Conservation (phyloP, 1,284 basidiomycete species). For the Pyrrhoderma noxium region DNA sequence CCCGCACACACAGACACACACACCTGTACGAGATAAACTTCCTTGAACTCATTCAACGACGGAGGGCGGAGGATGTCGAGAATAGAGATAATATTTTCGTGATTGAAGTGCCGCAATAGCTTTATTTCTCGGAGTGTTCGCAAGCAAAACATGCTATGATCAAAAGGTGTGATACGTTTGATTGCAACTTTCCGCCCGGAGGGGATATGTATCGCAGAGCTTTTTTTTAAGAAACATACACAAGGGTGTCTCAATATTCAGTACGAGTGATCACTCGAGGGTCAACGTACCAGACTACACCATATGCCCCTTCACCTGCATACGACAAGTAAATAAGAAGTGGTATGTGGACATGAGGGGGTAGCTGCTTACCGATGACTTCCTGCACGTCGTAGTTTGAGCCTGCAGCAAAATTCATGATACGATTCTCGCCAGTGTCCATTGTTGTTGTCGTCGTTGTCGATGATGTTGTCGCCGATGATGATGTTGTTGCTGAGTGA, state of each 20-base stretch:
- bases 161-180: slow-evolving; percentile 80
- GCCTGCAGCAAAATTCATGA: slow-evolving; percentile 52
- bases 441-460: slow-evolving; percentile 3
- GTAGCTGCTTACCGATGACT: slow-evolving; percentile 45
- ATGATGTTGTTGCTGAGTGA: not conserved
- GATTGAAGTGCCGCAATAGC: slow-evolving; percentile 71
- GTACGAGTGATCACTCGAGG: too few relatives aligned
- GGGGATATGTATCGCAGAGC: slow-evolving; percentile 62
- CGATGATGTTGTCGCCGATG: not conserved
- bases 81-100: slow-evolving; percentile 81
- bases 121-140: slow-evolving; percentile 85
- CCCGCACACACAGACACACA: too few relatives aligned
- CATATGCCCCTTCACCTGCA: slow-evolving; percentile 74
- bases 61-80: slow-evolving; percentile 69
- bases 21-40: slow-evolving; percentile 69
- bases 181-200: slow-evolving; percentile 66
- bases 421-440: slow-evolving; percentile 39
- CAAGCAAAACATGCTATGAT: slow-evolving; percentile 84
- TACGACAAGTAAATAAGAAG: not conserved
- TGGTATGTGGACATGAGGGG: not conserved
- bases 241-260: not conserved
- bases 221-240: slow-evolving; percentile 24
- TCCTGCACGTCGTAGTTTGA: slow-evolving; percentile 65
- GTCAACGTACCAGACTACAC: slow-evolving; percentile 53
- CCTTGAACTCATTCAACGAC: slow-evolving; percentile 60